A percentile compares a stretch with the other conserved stretches of the same genome.
Conservation (phyloP, 495 filamentous ascomycete genomes). For the Oleoguttula mirabilis region DNA sequence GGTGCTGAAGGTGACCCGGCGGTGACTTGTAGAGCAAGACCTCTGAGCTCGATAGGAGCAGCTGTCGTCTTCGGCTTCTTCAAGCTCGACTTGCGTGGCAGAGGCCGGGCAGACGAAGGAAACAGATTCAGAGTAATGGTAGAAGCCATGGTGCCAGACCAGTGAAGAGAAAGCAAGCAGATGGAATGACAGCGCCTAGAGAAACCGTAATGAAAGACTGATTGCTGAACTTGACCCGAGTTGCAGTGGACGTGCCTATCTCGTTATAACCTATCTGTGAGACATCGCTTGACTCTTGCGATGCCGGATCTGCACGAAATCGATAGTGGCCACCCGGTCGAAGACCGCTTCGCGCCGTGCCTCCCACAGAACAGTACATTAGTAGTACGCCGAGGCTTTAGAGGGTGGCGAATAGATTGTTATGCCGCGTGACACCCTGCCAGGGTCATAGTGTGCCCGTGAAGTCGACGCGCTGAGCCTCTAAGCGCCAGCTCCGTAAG, state of each 20-base stretch:
- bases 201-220: not conserved
- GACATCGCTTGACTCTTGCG: not conserved
- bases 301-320: conserved; percentile 4
- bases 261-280: conserved; percentile 1
- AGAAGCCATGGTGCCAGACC: conserved; percentile 17
- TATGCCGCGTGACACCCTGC: not conserved
- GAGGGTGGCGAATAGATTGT: conserved; percentile 1
- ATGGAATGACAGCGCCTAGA: conserved; percentile 1
- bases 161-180: not conserved
- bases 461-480: not conserved
- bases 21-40: conserved; percentile 14
- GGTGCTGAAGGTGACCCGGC: not conserved
- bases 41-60: conserved; percentile 5
- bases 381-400: not conserved
- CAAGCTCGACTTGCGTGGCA: conserved; percentile 13
- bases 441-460: too few species aligned
- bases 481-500: conserved; percentile 8
- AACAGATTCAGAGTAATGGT: conserved; percentile 12
- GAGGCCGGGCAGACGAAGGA: conserved; percentile 3
- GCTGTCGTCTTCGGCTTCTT: conserved; percentile 1
- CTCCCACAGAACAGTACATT: not conserved
- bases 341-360: conserved; percentile 12
- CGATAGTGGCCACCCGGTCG: conserved; percentile 7
- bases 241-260: not conserved
- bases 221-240: not conserved